These are phyloP conservation scores for Termitomyces sp. DNA, from an alignment of 768 basidiomycete species.

Conservation along the genomic window DNA sequence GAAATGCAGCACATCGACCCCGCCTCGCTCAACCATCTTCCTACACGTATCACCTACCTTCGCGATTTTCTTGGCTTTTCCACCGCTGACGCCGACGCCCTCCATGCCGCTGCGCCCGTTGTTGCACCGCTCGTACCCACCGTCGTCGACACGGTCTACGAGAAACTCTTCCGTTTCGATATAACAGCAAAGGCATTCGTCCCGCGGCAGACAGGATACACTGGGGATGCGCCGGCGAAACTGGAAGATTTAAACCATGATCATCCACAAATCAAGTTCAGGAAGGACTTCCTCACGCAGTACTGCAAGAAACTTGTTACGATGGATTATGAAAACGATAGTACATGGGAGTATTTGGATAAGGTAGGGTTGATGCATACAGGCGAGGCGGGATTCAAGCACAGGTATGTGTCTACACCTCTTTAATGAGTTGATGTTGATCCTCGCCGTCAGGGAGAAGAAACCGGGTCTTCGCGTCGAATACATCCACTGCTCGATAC, in stretches of 20 bases:
- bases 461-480: slow-evolving; percentile 34
- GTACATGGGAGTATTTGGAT: slow-evolving; percentile 43
- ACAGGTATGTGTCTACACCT: slow-evolving; percentile 34
- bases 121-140: slow-evolving; percentile 39
- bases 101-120: slow-evolving; percentile 35
- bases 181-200: slow-evolving; percentile 37
- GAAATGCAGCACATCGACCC: slow-evolving; percentile 28
- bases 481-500: slow-evolving; percentile 35
- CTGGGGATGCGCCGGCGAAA: slow-evolving; percentile 32
- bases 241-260: slow-evolving; percentile 38
- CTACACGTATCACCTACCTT: slow-evolving; percentile 38
- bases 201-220: slow-evolving; percentile 37
- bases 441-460: slow-evolving; percentile 13
- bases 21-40: slow-evolving; percentile 27
- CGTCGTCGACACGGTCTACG: slow-evolving; percentile 43
- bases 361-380: slow-evolving; percentile 52
- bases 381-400: slow-evolving; percentile 38
- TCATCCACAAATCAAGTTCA: slow-evolving; percentile 44
- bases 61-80: slow-evolving; percentile 44
- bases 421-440: slow-evolving; percentile 4
- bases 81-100: slow-evolving; percentile 34
- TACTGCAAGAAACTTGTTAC: slow-evolving; percentile 36
- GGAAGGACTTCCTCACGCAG: slow-evolving; percentile 35
- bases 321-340: slow-evolving; percentile 38
- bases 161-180: slow-evolving; percentile 41